A percentile compares a stretch with the other conserved stretches of the same genome.
These are phyloP conservation scores for Backusella tuberculispora DNA, from an alignment of 192 early-diverging fungal species.

Conservation along the genomic window DNA sequence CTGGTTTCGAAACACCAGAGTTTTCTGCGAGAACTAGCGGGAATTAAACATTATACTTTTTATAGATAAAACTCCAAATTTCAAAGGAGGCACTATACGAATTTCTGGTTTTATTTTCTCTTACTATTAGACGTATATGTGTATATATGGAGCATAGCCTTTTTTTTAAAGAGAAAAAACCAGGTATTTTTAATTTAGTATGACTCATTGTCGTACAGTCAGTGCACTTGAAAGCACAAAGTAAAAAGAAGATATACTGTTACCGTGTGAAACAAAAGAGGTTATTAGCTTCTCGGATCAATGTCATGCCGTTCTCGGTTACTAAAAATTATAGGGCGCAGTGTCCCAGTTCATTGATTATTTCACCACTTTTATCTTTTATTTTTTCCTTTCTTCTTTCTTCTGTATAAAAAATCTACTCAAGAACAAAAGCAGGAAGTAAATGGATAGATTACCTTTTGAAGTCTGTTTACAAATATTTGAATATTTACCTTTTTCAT, in stretches of 20 bases:
- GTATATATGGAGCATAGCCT: too few relatives aligned
- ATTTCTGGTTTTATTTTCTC: too few relatives aligned
- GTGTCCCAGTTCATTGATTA: conserved; percentile 6
- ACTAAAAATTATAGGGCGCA: background rate
- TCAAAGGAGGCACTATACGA: too few relatives aligned
- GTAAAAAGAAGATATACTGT: background rate
- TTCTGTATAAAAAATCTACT: background rate
- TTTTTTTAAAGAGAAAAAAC: background rate
- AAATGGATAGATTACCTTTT: conserved; percentile 30
- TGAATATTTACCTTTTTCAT: conserved; percentile 29
- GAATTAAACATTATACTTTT: too few relatives aligned
- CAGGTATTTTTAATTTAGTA: background rate
- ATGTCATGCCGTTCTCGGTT: background rate
- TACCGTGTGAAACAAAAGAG: background rate
- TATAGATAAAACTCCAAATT: too few relatives aligned
- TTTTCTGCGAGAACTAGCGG: too few relatives aligned
- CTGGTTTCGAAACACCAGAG: too few relatives aligned
- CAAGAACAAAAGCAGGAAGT: background rate
- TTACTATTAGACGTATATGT: too few relatives aligned
- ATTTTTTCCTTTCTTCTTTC: background rate
- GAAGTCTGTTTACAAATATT: conserved; percentile 36
- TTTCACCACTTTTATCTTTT: conserved; percentile 4
- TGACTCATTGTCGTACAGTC: conserved; percentile 4
- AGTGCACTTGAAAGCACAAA: conserved; percentile 4
- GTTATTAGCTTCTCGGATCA: background rate